These are phyloP conservation scores for Termitomyces heimii DNA, from an alignment of 768 basidiomycete genomes.

Conservation along the genomic window DNA sequence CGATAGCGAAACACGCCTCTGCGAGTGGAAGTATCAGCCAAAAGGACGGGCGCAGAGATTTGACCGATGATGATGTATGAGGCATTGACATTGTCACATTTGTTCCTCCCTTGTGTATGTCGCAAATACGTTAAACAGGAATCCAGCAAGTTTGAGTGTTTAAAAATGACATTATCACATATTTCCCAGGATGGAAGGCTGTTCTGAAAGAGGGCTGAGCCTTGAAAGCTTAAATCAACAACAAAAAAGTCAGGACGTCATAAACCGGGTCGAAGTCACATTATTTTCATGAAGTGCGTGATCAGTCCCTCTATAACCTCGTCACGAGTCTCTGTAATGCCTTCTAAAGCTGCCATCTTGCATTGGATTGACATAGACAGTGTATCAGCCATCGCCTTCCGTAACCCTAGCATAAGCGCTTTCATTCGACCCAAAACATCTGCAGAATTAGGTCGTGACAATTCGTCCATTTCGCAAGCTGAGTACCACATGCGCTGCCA, in stretches of 20 bases:
- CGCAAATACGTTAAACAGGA: neutral
- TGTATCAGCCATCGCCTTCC: conserved; percentile 28
- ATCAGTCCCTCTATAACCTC: conserved; percentile 32
- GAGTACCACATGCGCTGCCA: conserved; percentile 49
- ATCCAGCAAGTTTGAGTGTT: neutral
- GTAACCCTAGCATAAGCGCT: conserved; percentile 31
- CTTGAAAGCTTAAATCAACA: neutral
- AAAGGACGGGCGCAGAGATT: neutral
- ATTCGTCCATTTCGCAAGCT: conserved; percentile 41
- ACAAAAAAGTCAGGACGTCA: neutral
- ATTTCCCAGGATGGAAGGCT: too few species aligned
- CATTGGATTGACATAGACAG: conserved; percentile 33
- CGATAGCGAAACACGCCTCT: neutral
- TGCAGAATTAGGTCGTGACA: conserved; percentile 34
- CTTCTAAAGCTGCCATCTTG: conserved; percentile 39
- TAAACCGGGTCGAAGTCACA: neutral
- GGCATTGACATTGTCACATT: neutral
- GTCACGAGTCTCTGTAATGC: conserved; percentile 32
- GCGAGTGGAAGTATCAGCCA: neutral
- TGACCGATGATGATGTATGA: neutral
- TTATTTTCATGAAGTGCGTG: conserved; percentile 28
- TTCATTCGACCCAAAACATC: conserved; percentile 59
- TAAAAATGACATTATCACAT: neutral
- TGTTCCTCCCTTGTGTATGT: neutral
- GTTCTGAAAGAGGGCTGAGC: neutral